phyloP scores from a whole-genome alignment of 768 basidiomycete species.

The Chalciporus chontae region DNA sequence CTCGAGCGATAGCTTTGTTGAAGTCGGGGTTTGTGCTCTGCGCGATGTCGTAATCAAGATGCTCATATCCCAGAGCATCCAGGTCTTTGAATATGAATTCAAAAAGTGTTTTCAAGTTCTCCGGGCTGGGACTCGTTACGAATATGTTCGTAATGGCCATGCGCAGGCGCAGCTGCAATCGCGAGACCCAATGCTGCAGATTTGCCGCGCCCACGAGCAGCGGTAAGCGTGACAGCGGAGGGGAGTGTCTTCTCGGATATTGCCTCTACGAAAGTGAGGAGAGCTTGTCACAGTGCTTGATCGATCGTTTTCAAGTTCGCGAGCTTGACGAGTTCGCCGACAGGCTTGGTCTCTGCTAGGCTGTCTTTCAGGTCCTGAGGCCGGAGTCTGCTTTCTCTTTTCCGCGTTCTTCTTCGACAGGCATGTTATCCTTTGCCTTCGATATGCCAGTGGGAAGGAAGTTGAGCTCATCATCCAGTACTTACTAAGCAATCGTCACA shows the following conservation, averaged over 20 bases:
- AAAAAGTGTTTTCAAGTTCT: slow-evolving; percentile 97
- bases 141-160: slow-evolving; percentile 98
- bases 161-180: slow-evolving; percentile 86
- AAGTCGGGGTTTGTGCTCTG: slow-evolving; percentile 93
- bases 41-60: slow-evolving; percentile 94
- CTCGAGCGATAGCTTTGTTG: slow-evolving; percentile 91
- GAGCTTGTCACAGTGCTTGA: slow-evolving; percentile 90
- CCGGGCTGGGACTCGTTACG: slow-evolving; percentile 95
- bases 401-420: slow-evolving; percentile 49
- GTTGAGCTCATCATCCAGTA: slow-evolving; percentile 97
- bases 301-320: slow-evolving; percentile 91
- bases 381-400: slow-evolving; percentile 57
- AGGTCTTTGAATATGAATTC: slow-evolving; percentile 97
- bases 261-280: slow-evolving; percentile 93
- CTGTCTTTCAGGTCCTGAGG: slow-evolving; percentile 76
- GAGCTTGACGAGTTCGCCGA: slow-evolving; percentile 86
- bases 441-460: slow-evolving; percentile 97
- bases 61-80: slow-evolving; percentile 92
- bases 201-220: slow-evolving; percentile 93
- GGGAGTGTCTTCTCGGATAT: slow-evolving; percentile 90
- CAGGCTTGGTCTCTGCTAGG: slow-evolving; percentile 78
- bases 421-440: slow-evolving; percentile 86
- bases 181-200: slow-evolving; percentile 95
- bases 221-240: slow-evolving; percentile 93
- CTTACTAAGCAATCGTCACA: slow-evolving; percentile 89